phyloP scores from a whole-genome alignment of 768 basidiomycete genomes.

The Pholiota microspora region DNA sequence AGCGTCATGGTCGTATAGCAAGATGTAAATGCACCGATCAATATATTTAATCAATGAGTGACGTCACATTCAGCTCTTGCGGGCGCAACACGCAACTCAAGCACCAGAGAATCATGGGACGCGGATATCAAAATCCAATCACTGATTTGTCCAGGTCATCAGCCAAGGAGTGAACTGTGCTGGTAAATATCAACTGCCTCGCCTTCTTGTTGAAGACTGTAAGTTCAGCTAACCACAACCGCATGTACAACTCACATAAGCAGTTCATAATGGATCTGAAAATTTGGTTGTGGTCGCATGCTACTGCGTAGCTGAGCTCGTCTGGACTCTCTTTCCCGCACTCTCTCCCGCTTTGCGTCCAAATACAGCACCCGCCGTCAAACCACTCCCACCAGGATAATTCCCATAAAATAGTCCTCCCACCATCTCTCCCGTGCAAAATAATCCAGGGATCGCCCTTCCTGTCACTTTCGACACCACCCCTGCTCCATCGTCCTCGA shows the following conservation, averaged over 20 bases:
- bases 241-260: too few species aligned
- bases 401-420: constrained; percentile 63
- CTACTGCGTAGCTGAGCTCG: background rate
- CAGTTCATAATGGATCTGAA: too few species aligned
- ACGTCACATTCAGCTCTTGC: constrained; percentile 10
- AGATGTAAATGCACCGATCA: background rate
- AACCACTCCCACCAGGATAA: constrained; percentile 69
- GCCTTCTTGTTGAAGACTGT: too few species aligned
- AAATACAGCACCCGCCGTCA: constrained; percentile 66
- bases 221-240: too few species aligned
- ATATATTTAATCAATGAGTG: constrained; percentile 2
- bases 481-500: constrained; percentile 51
- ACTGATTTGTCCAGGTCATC: too few species aligned
- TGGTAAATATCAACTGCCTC: too few species aligned
- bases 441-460: constrained; percentile 49
- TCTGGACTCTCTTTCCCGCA: constrained; percentile 31
- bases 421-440: constrained; percentile 69
- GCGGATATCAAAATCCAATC: too few species aligned
- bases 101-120: background rate
- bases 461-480: constrained; percentile 45
- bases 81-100: too few species aligned
- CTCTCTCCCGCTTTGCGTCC: constrained; percentile 52
- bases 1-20: constrained; percentile 24
- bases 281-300: too few species aligned
- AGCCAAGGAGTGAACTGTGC: too few species aligned